Evolutionary conservation across 768 basidiomycete species (phyloP), one percentile per base, ranked within the genome.

Genomic region (Calocybe indica): DNA sequence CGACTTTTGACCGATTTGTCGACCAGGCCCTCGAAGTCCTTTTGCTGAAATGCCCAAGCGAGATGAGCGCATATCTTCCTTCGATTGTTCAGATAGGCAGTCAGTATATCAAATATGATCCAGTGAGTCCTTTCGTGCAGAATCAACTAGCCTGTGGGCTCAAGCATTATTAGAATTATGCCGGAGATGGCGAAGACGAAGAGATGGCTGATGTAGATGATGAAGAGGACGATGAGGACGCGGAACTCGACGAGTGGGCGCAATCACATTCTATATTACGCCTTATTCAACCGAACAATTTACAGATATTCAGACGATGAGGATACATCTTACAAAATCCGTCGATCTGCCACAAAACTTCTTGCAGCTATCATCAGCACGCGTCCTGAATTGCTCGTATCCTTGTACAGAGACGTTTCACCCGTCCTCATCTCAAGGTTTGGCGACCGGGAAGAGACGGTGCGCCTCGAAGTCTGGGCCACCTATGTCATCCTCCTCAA

Each of bases 311-410:
- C 92, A 5, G 96, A 99, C 56, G 96, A 99, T 49, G 96, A 98
- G 63, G 96, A 99, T 60, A 90, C 88, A 8, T 97, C 95, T 0
- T 98, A 96, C 79, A 97, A 97, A 66, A 91, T 96, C 48, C 86
- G 96, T 53, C 83, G 96, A 39, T 85, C 91, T 6, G 86, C 96
- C 6, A 92, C 93, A 12, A 97, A 97, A 62, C 72, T 98, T 3
- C 75, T 98, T 11, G 71, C 84, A 29, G 87, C 89, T 5, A 72
- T 96, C 41, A 84, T 98, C 48, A 82, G 80, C 9, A 98, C 95
- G 1, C 88, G 93, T 22, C 91, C 93, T 1, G 96, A 97, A 59
- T 75, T 92, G 2, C 75, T 97, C 14, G 66, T 73, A 10, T 70
- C 82, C 2, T 75, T 95, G 43, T 96, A 92, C 72, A 86, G 81